Conservation (phyloP, 2,329 filamentous ascomycete genomes). For the Colletotrichum agaves region DNA sequence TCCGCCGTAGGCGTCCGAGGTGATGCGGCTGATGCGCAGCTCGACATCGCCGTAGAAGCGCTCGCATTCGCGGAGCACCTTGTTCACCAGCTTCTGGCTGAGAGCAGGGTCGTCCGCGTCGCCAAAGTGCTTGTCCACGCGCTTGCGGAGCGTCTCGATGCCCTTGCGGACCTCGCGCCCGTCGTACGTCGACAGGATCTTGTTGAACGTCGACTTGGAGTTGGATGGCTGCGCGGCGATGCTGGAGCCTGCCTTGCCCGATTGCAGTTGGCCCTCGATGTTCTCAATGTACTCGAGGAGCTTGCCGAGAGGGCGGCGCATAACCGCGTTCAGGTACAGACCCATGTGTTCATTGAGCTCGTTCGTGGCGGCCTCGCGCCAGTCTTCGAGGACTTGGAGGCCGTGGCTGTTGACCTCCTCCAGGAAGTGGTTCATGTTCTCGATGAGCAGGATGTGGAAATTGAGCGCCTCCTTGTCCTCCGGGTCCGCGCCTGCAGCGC, state of each 20-base stretch:
- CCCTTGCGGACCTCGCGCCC: conserved; percentile 87
- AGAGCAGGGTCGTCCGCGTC: conserved; percentile 81
- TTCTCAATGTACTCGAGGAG: conserved; percentile 92
- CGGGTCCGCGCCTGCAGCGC: conserved; percentile 59
- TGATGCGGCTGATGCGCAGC: conserved; percentile 67
- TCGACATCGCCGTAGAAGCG: conserved; percentile 71
- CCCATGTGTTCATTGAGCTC: conserved; percentile 90
- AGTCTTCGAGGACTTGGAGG: conserved; percentile 82
- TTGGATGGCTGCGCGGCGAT: conserved; percentile 87
- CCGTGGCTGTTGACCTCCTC: conserved; percentile 85
- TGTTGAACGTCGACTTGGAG: conserved; percentile 84
- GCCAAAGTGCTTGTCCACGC: conserved; percentile 97
- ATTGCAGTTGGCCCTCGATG: conserved; percentile 76
- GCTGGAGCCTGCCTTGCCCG: conserved; percentile 67
- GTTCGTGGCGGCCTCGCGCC: conserved; percentile 79
- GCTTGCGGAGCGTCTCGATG: conserved; percentile 88
- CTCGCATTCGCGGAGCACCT: conserved; percentile 71
- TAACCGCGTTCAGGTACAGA: conserved; percentile 87
- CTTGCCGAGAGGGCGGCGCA: conserved; percentile 89
- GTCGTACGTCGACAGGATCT: conserved; percentile 83
- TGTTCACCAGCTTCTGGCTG: conserved; percentile 66
- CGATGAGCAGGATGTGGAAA: conserved; percentile 95
- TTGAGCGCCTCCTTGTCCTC: conserved; percentile 98
- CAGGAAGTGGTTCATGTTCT: conserved; percentile 98
- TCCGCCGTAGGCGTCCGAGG: conserved; percentile 71